Conservation (phyloP, 2,329 filamentous ascomycete genomes). For the Aureobasidium lini region DNA sequence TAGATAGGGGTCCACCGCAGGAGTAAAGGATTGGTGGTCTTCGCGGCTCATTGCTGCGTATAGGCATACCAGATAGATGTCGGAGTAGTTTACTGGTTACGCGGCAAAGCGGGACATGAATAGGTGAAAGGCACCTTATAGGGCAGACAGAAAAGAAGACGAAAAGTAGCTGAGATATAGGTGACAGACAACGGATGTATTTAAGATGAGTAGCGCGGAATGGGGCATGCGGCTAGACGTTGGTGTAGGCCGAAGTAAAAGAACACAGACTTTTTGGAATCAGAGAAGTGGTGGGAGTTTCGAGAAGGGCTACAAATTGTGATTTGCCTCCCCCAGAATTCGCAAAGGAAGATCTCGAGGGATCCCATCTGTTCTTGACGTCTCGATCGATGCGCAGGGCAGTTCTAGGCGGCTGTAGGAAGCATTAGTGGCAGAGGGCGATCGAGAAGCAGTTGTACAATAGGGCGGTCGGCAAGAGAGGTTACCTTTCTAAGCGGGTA, state of each 20-base stretch:
- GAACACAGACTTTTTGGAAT: neutral
- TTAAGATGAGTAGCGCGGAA: neutral
- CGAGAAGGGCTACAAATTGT: neutral
- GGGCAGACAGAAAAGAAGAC: neutral
- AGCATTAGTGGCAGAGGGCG: neutral
- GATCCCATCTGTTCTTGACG: neutral
- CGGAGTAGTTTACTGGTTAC: neutral
- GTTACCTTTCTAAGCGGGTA: neutral
- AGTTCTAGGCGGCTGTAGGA: neutral
- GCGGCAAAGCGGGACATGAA: neutral
- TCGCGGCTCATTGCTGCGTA: slow-evolving; percentile 3
- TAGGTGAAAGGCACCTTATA: neutral
- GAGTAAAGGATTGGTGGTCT: neutral
- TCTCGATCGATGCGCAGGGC: neutral
- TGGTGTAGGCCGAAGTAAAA: neutral
- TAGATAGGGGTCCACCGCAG: neutral
- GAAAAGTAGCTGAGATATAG: neutral
- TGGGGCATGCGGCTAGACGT: neutral
- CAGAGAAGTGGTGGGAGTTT: neutral
- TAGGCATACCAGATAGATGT: neutral
- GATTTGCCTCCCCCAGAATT: neutral
- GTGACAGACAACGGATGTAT: neutral
- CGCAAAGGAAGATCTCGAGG: neutral
- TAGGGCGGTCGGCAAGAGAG: neutral
- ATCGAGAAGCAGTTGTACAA: neutral